These are phyloP conservation scores for Infundibulicybe gibba DNA, from an alignment of 768 basidiomycete species.

Conservation along the genomic window DNA sequence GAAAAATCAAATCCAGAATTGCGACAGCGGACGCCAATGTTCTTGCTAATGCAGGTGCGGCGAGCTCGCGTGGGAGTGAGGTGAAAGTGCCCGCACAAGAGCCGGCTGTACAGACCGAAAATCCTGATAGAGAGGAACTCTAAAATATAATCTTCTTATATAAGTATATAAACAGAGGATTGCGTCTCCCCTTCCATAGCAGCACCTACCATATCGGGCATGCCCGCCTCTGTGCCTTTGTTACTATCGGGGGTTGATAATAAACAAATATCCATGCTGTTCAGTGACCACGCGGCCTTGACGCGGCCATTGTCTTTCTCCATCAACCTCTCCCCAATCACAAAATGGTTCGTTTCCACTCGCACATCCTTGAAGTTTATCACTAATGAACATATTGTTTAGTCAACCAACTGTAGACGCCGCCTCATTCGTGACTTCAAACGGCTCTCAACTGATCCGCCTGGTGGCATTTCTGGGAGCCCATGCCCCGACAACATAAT, in stretches of 20 bases:
- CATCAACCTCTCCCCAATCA: neutral
- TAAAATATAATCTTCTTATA: no score
- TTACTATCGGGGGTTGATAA: no score
- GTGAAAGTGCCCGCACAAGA: no score
- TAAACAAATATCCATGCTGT: no score
- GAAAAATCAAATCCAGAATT: constrained; percentile 63
- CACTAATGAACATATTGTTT: neutral
- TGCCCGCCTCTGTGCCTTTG: no score
- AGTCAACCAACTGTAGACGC: constrained; percentile 94
- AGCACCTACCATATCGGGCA: no score
- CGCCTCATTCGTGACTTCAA: constrained; percentile 99
- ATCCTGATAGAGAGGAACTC: neutral
- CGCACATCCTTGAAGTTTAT: neutral
- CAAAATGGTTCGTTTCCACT: neutral
- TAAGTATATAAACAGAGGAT: no score
- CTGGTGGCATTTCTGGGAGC: constrained; percentile 93
- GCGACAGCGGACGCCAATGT: constrained; percentile 69
- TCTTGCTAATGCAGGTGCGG: constrained; percentile 46
- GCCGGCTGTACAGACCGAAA: neutral
- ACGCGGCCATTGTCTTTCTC: neutral
- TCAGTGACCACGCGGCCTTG: neutral
- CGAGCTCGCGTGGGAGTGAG: neutral
- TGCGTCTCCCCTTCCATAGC: no score
- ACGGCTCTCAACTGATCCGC: constrained; percentile 90
- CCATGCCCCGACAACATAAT: constrained; percentile 99